Evolutionary conservation across 2,329 filamentous ascomycete genomes (phyloP), one percentile per base, ranked within the genome.

Genomic region (Colletotrichum musae): DNA sequence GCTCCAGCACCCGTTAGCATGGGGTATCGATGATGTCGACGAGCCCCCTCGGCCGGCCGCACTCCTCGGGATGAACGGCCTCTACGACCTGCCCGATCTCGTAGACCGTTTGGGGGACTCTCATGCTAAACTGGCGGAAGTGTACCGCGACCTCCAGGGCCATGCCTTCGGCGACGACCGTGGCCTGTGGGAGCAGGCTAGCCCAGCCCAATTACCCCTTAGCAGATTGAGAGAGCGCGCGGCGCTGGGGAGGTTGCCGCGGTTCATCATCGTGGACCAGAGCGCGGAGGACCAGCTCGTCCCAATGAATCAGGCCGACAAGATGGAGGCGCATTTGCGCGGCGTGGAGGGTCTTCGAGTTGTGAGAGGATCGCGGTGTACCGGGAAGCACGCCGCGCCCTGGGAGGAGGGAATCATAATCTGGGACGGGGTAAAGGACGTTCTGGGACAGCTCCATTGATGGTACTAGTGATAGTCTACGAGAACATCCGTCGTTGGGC

Each of bases 331-430:
- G 32, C 43, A 15, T 6, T n/a, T 58, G 41, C 32, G 28, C 5
- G n/a, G 6, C 6, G 41, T 36, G 12, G 24, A 15, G 5, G 43
- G 43, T 6, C 21, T 58, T 24, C 43, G n/a, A 12, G 15, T 39
- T n/a, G 7, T 58, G 5, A 58, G 43, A 18, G 56, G 43, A 4
- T 10, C 16, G 4, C 43, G 26, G 5, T 58, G 56, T 24, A 10
- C 36, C 18, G 56, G 24, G 15, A 21, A 24, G n/a, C 56, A 58
- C 6, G 56, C 56, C 4, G 56, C 56, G 2, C 56, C 43, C 0
- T 58, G 43, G 56, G 43, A 58, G 43, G 43, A 50, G n/a, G 56
- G 56, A 3, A 21, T 28, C 56, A 50, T 58, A 43, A 58, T 58
- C 45, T 58, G 56, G 43, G 32, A 58, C 0, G 48, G 7, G 15